Percentiles rank a stretch among this genome's conserved stretches.
These are phyloP conservation scores for Salix dunnii DNA, from an alignment of 345 rosid species.

Conservation along the genomic window DNA sequence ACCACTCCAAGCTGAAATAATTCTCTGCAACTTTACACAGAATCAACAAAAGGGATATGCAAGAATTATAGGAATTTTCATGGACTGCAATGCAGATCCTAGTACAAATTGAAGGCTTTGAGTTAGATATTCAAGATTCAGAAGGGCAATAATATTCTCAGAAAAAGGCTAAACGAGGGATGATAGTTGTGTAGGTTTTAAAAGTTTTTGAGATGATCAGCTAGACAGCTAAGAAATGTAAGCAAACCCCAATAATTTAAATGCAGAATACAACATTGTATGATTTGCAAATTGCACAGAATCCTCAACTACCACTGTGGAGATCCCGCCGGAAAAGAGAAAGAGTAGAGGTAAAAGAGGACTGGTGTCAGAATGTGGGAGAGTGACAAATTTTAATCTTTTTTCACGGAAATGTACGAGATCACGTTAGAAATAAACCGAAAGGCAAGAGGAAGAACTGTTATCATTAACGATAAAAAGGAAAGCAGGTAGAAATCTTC, in stretches of 20 bases:
- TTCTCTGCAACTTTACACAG: neutral
- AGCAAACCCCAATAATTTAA: neutral
- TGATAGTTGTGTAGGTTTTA: conserved; percentile 24
- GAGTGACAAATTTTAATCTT: conserved; percentile 41
- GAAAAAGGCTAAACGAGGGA: neutral
- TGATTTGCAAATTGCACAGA: neutral
- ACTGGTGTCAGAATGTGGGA: conserved; percentile 19
- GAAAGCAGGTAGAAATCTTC: conserved; percentile 33
- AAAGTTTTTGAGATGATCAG: conserved; percentile 14
- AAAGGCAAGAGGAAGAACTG: conserved; percentile 33
- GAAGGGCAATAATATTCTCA: neutral
- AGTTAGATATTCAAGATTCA: neutral
- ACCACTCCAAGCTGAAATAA: neutral
- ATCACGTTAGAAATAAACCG: conserved; percentile 26
- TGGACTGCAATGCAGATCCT: neutral
- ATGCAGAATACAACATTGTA: neutral
- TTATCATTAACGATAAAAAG: conserved; percentile 35
- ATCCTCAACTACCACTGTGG: conserved; percentile 22
- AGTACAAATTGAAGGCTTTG: neutral
- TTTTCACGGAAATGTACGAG: conserved; percentile 63
- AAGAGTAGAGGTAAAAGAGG: neutral
- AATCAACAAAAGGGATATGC: neutral
- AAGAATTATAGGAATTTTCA: neutral
- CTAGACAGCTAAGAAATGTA: conserved; percentile 19
- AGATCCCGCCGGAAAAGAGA: conserved; percentile 10